phyloP scores from a whole-genome alignment of 2,329 filamentous ascomycete species.

The Fusarium domesticum region DNA sequence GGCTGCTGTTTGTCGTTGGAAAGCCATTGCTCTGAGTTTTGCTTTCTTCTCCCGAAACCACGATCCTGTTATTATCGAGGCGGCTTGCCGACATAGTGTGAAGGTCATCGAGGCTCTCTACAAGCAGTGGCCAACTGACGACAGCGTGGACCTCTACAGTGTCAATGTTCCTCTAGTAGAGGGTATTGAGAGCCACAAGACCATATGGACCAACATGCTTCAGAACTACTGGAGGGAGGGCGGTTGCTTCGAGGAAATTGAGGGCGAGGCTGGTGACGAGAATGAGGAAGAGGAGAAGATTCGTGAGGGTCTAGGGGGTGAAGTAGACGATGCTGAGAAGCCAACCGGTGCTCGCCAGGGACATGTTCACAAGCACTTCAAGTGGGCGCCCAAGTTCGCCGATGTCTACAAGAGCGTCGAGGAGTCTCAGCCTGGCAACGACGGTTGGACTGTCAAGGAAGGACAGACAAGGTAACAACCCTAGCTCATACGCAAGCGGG shows the following conservation, averaged over 20 bases:
- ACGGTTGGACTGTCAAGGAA: slow-evolving; percentile 89
- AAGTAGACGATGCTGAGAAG: slow-evolving; percentile 38
- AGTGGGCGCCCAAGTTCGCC: slow-evolving; percentile 84
- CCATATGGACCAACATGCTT: slow-evolving; percentile 80
- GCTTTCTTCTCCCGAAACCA: slow-evolving; percentile 87
- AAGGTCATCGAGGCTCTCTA: slow-evolving; percentile 76
- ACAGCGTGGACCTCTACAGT: slow-evolving; percentile 76
- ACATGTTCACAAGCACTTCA: slow-evolving; percentile 83
- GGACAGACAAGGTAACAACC: slow-evolving; percentile 82
- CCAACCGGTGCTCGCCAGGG: slow-evolving; percentile 33
- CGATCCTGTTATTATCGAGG: slow-evolving; percentile 75
- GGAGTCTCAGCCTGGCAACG: slow-evolving; percentile 73
- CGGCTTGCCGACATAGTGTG: slow-evolving; percentile 70
- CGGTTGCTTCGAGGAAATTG: slow-evolving; percentile 81
- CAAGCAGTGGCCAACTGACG: slow-evolving; percentile 66
- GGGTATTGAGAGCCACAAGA: slow-evolving; percentile 66
- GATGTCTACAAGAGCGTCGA: slow-evolving; percentile 89
- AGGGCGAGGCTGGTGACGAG: slow-evolving; percentile 60
- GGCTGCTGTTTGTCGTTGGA: slow-evolving; percentile 66
- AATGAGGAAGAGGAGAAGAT: slow-evolving; percentile 72
- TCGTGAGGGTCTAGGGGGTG: slow-evolving; percentile 59
- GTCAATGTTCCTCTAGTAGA: slow-evolving; percentile 87
- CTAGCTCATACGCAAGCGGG: no score
- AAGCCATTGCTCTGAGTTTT: slow-evolving; percentile 79
- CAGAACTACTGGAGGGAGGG: slow-evolving; percentile 88